A percentile compares a stretch with the other conserved stretches of the same genome.
Conservation (phyloP, 495 filamentous ascomycete genomes). For the Talaromyces thailandensis region DNA sequence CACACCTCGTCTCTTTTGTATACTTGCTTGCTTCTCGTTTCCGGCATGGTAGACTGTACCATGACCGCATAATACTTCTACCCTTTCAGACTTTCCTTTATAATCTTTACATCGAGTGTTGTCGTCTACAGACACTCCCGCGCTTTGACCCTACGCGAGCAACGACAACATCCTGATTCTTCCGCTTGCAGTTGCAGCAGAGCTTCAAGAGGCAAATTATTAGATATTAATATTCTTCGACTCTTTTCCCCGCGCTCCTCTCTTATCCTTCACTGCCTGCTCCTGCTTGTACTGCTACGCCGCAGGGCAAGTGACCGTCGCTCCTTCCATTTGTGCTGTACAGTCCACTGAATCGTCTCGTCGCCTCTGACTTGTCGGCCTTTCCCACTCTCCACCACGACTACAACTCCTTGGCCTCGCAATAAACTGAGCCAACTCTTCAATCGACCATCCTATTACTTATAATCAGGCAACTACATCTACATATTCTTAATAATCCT, state of each 20-base stretch:
- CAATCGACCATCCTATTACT: neutral
- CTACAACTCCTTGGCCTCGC: neutral
- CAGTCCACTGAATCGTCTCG: neutral
- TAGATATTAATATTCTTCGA: neutral
- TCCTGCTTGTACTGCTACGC: neutral
- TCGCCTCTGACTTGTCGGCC: neutral
- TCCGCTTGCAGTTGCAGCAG: neutral
- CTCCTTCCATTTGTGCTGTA: neutral
- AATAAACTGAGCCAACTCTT: neutral
- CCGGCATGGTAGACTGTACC: neutral
- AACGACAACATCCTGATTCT: neutral
- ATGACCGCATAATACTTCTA: neutral
- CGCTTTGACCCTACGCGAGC: neutral
- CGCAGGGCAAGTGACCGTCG: neutral
- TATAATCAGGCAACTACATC: neutral
- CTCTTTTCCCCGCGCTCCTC: neutral
- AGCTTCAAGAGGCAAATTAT: neutral
- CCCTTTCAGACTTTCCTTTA: neutral
- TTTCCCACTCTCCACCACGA: neutral
- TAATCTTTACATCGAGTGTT: neutral
- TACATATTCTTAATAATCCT: slow-evolving; percentile 1
- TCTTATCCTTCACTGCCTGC: neutral
- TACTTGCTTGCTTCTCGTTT: neutral
- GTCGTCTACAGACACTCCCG: neutral
- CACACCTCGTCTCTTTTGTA: neutral